A percentile compares a stretch with the other conserved stretches of the same genome.
Evolutionary conservation across 2,329 filamentous ascomycete species (phyloP).

Genomic region (Aureobasidium sp.): DNA sequence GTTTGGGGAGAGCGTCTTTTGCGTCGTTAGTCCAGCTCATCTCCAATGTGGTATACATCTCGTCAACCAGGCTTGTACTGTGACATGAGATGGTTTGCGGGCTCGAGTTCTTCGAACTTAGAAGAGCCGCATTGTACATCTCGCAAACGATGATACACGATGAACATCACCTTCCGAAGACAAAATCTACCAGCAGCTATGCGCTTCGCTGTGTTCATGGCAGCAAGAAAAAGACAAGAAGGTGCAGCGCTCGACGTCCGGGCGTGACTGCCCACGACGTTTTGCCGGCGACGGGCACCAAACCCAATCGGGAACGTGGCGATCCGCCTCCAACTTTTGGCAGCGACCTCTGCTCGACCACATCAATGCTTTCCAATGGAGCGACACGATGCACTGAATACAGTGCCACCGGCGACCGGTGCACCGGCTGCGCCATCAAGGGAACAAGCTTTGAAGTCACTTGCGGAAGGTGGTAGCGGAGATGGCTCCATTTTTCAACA

Average conservation of each 20-base stretch:
- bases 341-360: neutral
- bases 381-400: slow-evolving; percentile 26
- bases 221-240: neutral
- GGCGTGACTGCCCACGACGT: neutral
- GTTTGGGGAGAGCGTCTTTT: neutral
- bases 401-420: slow-evolving; percentile 19
- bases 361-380: slow-evolving; percentile 21
- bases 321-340: neutral
- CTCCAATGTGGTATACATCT: too few species aligned
- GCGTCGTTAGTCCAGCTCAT: neutral
- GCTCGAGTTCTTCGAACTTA: too few species aligned
- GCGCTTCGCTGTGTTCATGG: too few species aligned
- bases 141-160: too few species aligned
- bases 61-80: neutral
- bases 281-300: neutral
- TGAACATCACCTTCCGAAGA: too few species aligned
- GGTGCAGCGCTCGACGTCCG: neutral
- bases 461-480: slow-evolving; percentile 25
- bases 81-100: neutral
- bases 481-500: slow-evolving; percentile 35
- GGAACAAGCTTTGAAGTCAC: slow-evolving; percentile 30
- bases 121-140: too few species aligned
- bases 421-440: slow-evolving; percentile 11
- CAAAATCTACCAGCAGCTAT: too few species aligned
- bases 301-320: neutral